A percentile compares a stretch with the other conserved stretches of the same genome.
phyloP scores from a whole-genome alignment of 2,329 filamentous ascomycete genomes.

The Hansfordia pulvinata region DNA sequence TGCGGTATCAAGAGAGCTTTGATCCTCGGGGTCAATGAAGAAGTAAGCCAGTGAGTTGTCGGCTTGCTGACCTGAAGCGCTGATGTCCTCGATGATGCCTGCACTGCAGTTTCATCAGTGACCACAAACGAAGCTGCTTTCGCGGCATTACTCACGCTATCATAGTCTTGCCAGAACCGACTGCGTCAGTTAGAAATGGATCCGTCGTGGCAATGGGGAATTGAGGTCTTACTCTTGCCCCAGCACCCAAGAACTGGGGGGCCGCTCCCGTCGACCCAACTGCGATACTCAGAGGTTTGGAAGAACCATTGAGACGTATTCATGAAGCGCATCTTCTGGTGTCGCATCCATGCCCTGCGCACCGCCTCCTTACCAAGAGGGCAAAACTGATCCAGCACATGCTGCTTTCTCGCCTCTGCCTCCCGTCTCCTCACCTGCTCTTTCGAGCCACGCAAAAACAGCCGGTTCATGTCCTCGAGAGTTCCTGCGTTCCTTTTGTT shows the following conservation, averaged over 20 bases:
- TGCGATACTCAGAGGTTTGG: conserved; percentile 9
- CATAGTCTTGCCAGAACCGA: conserved; percentile 16
- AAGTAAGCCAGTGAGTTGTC: conserved; percentile 8
- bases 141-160: conserved; percentile 4
- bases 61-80: conserved; percentile 4
- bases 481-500: too few species aligned
- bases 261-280: conserved; percentile 7
- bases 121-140: too few species aligned
- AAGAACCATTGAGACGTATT: conserved; percentile 16
- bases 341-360: conserved; percentile 11
- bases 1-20: conserved; percentile 7
- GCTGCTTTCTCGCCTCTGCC: conserved; percentile 8
- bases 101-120: conserved; percentile 5
- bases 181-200: conserved; percentile 3
- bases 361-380: conserved; percentile 13
- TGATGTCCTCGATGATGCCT: conserved; percentile 8
- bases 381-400: conserved; percentile 15
- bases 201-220: not conserved
- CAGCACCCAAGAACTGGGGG: conserved; percentile 15
- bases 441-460: too few species aligned
- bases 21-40: conserved; percentile 12
- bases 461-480: too few species aligned
- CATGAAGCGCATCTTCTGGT: conserved; percentile 11
- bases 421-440: too few species aligned
- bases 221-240: conserved; percentile 14